Base-by-base conservation (phyloP, 2,329 filamentous ascomycete species). In the Colletotrichum godetiae region DNA sequence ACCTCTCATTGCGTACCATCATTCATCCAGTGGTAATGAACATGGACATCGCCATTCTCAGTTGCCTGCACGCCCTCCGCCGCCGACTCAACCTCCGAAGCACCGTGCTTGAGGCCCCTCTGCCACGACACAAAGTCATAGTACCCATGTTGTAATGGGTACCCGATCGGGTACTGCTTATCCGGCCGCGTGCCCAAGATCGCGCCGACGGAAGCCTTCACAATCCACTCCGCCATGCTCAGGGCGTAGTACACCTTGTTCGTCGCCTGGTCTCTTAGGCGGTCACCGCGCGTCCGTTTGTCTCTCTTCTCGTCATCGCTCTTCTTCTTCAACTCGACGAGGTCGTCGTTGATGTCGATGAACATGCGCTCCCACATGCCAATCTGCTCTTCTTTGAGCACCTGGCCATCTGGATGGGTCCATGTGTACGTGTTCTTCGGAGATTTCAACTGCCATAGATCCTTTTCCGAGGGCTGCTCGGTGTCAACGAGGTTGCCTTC, bases 341-440 rank as follows among this genome's bases (percentile, higher is more conserved):
- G 63, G 24, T 72, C 46, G 6, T 76, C 42, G 35, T 77, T 76
- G 22, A 76, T 46, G 5, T 67, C 46, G 29, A 76, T 75, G 67
- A 68, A 75, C 33, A 76, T 35, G 3, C 75, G 60, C 53, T 77
- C 76, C 76, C 76, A 77, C 75, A 76, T 73, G 22, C 76, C 76
- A 11, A 77, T 68, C 7, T 69, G 65, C 58, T 77, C 76, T 57
- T 77, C 76, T 3, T 46, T 35, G 0, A 29, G 62, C 31, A 53
- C 53, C 4, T 37, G 55, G 0, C 52, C n/a, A 3, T 49, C 19
- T 11, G 29, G 52, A 8, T 56, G 24, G 10, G 29, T 37, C 65
- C 76, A 77, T 1, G 61, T 52, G 75, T 75, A 77, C 22, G 57
- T 35, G 12, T 56, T 60, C 11, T 60, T 22, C 13, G 75, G 56